Conservation (phyloP, 2,329 filamentous ascomycete genomes). For the Macrophomina pseudophaseolina region DNA sequence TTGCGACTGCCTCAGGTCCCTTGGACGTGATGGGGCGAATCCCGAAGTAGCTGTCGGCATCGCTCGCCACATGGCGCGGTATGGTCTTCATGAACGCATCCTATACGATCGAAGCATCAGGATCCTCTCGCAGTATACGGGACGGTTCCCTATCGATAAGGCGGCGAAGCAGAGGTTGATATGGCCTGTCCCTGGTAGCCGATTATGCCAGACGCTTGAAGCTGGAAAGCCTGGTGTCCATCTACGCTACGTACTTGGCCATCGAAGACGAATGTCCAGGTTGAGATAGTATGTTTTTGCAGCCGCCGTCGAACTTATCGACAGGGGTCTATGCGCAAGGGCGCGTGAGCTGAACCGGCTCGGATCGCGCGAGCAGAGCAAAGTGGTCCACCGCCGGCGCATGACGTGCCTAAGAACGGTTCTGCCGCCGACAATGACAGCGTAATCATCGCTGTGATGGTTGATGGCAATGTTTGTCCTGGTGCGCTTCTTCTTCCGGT, state of each 20-base stretch:
- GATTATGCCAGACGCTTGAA: neutral
- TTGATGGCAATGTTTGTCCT: slow-evolving; percentile 24
- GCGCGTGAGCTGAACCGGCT: neutral
- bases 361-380: no score
- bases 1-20: neutral
- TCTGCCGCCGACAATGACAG: slow-evolving; percentile 29
- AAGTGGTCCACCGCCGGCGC: neutral
- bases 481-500: neutral
- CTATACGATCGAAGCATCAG: neutral
- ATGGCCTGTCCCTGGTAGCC: neutral
- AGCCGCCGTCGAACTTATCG: neutral
- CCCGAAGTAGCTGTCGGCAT: neutral
- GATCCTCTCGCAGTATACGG: neutral
- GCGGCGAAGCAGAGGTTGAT: neutral
- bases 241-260: neutral
- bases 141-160: neutral
- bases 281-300: neutral
- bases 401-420: slow-evolving; percentile 30
- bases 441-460: slow-evolving; percentile 26
- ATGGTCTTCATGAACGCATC: neutral
- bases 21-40: neutral
- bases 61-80: neutral
- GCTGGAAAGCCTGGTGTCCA: slow-evolving; percentile 1
- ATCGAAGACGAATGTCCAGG: slow-evolving; percentile 7
- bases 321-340: neutral